Percentiles rank a stretch among this genome's conserved stretches.
Evolutionary conservation across 495 filamentous ascomycete species (phyloP).

Genomic region (Penicillium angulare): DNA sequence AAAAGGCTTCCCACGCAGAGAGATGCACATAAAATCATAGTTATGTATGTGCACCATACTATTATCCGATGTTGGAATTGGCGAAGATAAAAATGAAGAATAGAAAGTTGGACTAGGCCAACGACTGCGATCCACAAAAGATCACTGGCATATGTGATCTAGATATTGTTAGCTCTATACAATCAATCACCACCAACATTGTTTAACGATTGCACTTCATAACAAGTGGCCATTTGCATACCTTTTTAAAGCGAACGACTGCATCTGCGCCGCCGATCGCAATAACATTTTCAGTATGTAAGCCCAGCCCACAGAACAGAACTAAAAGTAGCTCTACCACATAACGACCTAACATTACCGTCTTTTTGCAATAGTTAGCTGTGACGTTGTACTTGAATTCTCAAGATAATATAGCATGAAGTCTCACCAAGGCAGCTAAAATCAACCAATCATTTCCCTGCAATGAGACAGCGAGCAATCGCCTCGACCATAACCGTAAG

Average conservation of each 20-base stretch:
- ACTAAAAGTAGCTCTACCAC: conserved; percentile 16
- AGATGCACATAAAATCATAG: conserved; percentile 12
- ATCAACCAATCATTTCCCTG: conserved; percentile 23
- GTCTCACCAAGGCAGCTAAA: conserved; percentile 15
- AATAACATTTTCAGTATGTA: conserved; percentile 13
- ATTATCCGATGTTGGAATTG: conserved; percentile 9
- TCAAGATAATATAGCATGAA: too few species aligned
- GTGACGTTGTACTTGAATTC: too few species aligned
- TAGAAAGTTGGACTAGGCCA: conserved; percentile 17
- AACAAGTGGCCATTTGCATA: conserved; percentile 1
- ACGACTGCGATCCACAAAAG: conserved; percentile 18
- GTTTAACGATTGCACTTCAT: background rate
- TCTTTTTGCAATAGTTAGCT: background rate
- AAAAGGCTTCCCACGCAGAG: conserved; percentile 17
- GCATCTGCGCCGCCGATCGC: conserved; percentile 9
- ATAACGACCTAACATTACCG: conserved; percentile 4
- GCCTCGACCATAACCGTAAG: conserved; percentile 23
- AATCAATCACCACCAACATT: background rate
- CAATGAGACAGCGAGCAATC: conserved; percentile 5
- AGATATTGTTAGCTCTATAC: background rate
- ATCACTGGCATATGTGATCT: conserved; percentile 23
- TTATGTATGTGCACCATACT: conserved; percentile 7
- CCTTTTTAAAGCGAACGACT: conserved; percentile 17
- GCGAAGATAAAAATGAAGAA: conserved; percentile 21
- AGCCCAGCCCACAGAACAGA: conserved; percentile 19